Evolutionary conservation across 2,329 filamentous ascomycete genomes (phyloP).

Genomic region (Fusarium sp.): DNA sequence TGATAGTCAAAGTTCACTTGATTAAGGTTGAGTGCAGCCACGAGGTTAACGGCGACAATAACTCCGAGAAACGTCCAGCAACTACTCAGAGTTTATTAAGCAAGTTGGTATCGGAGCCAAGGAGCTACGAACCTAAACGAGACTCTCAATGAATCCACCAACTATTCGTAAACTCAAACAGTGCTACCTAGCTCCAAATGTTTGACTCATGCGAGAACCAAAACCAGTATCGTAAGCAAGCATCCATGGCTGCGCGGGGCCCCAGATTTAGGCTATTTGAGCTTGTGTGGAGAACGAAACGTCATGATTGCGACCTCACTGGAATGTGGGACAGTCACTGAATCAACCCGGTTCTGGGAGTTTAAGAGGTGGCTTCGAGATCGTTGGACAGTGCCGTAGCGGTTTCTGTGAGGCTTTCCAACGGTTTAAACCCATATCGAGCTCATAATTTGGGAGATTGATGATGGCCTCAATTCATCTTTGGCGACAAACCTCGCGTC

Average conservation of each 20-base stretch:
- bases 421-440: background rate
- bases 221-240: background rate
- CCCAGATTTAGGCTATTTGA: slow-evolving; percentile 32
- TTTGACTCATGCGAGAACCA: background rate
- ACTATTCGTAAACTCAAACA: background rate
- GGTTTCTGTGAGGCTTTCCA: background rate
- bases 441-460: background rate
- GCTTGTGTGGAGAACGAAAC: slow-evolving; percentile 24
- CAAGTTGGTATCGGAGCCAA: too few species aligned
- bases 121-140: too few species aligned
- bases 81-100: background rate
- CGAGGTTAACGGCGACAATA: slow-evolving; percentile 25
- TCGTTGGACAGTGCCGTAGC: background rate
- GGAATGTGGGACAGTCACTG: slow-evolving; percentile 21
- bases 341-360: slow-evolving; percentile 12
- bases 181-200: background rate
- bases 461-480: background rate
- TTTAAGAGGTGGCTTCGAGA: background rate
- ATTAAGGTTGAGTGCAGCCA: slow-evolving; percentile 13
- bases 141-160: background rate
- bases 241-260: background rate
- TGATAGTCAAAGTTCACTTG: slow-evolving; percentile 13
- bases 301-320: slow-evolving; percentile 16
- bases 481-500: slow-evolving; percentile 3
- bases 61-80: background rate